Evolutionary conservation across 495 filamentous ascomycete species (phyloP).

Genomic region (Chaetomium fimeti): DNA sequence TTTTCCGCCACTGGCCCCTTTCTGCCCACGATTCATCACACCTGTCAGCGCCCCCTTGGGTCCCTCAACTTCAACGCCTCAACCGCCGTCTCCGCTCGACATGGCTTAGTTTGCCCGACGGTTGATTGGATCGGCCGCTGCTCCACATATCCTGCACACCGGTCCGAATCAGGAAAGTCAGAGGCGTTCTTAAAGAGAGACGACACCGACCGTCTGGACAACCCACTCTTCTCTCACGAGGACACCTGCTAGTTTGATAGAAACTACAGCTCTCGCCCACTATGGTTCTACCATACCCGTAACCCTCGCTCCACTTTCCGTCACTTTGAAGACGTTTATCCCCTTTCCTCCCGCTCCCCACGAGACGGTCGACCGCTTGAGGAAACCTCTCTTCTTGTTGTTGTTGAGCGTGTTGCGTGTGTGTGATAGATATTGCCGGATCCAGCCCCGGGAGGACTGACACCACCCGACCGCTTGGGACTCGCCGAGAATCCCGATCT

Average conservation of each 20-base stretch:
- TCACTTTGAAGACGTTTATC: conserved; percentile 12
- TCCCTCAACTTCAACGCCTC: background rate
- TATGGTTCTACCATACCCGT: conserved; percentile 24
- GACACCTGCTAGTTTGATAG: conserved; percentile 1
- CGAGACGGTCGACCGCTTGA: background rate
- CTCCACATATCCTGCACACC: conserved; percentile 24
- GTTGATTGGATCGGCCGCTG: conserved; percentile 21
- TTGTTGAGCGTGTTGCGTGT: background rate
- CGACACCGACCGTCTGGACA: conserved; percentile 9
- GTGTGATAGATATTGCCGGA: background rate
- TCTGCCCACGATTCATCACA: conserved; percentile 9
- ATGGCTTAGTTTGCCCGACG: conserved; percentile 9
- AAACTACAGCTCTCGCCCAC: conserved; percentile 18
- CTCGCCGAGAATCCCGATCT: background rate
- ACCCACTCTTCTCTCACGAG: conserved; percentile 12
- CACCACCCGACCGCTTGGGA: background rate
- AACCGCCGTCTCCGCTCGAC: conserved; percentile 1
- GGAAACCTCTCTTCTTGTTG: background rate
- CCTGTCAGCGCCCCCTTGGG: conserved; percentile 1
- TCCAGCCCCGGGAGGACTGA: background rate
- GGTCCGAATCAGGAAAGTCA: conserved; percentile 21
- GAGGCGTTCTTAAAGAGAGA: conserved; percentile 18
- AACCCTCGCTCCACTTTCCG: conserved; percentile 14
- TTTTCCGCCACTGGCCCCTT: conserved; percentile 1
- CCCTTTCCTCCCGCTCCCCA: conserved; percentile 13